Conservation (phyloP, 306 rosid genomes). For the Glycyrrhiza uralensis region DNA sequence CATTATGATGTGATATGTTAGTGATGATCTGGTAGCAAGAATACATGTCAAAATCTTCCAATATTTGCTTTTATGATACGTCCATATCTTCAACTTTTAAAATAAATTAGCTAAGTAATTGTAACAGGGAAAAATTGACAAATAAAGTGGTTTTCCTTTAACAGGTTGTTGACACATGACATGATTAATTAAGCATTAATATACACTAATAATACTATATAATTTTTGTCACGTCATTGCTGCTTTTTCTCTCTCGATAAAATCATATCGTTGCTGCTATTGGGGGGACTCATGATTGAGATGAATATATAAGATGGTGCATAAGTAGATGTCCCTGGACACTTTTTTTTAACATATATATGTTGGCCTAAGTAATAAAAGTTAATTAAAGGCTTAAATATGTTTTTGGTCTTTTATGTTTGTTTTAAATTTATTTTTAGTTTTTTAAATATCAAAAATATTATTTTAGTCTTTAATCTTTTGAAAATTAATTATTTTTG, state of each 20-base stretch:
- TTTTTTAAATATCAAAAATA: too few relatives aligned
- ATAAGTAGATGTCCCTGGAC: too few relatives aligned
- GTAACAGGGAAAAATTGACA: too few relatives aligned
- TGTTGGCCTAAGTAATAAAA: too few relatives aligned
- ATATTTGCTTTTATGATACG: background rate
- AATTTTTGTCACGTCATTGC: constrained; percentile 19
- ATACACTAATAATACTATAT: background rate
- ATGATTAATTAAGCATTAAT: background rate
- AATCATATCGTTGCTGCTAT: background rate
- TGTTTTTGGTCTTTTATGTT: too few relatives aligned
- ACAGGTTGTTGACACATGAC: background rate
- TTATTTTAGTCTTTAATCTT: too few relatives aligned
- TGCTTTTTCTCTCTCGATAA: too few relatives aligned
- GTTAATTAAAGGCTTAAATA: too few relatives aligned
- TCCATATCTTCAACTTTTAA: background rate
- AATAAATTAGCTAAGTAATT: background rate
- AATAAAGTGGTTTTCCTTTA: background rate
- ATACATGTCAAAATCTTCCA: background rate
- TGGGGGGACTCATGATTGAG: background rate
- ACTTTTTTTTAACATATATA: too few relatives aligned
- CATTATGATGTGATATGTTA: constrained; percentile 27
- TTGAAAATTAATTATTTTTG: too few relatives aligned
- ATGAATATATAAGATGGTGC: background rate
- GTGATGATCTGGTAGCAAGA: constrained; percentile 8
- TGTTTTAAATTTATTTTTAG: too few relatives aligned